Percentiles rank a stretch among this genome's conserved stretches.
Evolutionary conservation across 2,329 filamentous ascomycete species (phyloP).

Genomic region (Colletotrichum sp.): DNA sequence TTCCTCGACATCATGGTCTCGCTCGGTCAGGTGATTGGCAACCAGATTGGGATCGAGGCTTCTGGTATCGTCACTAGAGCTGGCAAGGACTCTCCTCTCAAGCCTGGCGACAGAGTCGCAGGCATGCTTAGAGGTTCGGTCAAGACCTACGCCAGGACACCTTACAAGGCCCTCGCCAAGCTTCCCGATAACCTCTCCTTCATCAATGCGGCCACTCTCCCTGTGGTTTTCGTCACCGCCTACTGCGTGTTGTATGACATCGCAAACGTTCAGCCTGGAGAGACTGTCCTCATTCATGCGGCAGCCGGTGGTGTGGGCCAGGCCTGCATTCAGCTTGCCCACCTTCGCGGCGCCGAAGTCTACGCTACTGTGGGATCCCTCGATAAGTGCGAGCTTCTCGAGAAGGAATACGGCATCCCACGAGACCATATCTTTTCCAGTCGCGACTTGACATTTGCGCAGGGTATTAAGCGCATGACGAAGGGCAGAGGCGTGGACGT

Average conservation of each 20-base stretch:
- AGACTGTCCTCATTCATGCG: slow-evolving; percentile 40
- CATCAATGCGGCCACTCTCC: slow-evolving; percentile 33
- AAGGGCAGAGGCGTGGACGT: slow-evolving; percentile 36
- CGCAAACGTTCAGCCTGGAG: slow-evolving; percentile 27
- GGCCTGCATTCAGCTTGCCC: slow-evolving; percentile 36
- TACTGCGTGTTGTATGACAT: slow-evolving; percentile 33
- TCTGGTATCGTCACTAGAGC: slow-evolving; percentile 37
- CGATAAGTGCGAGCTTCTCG: slow-evolving; percentile 33
- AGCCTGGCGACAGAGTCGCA: slow-evolving; percentile 32
- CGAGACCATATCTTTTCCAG: slow-evolving; percentile 29
- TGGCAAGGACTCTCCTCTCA: slow-evolving; percentile 26
- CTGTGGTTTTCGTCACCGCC: slow-evolving; percentile 31
- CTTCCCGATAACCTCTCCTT: slow-evolving; percentile 35
- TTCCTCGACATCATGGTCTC: slow-evolving; percentile 28
- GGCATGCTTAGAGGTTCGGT: slow-evolving; percentile 19
- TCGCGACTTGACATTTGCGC: slow-evolving; percentile 30
- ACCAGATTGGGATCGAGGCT: slow-evolving; percentile 33
- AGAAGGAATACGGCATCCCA: slow-evolving; percentile 28
- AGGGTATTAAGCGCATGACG: slow-evolving; percentile 31
- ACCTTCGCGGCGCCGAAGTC: slow-evolving; percentile 34
- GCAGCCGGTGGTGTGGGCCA: slow-evolving; percentile 40
- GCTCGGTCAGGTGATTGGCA: slow-evolving; percentile 3
- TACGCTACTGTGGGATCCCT: slow-evolving; percentile 32
- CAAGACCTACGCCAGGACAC: slow-evolving; percentile 24
- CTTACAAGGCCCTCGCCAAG: slow-evolving; percentile 26